Conservation (phyloP, 1,284 basidiomycete genomes). For the Sporisorium graminicola region DNA sequence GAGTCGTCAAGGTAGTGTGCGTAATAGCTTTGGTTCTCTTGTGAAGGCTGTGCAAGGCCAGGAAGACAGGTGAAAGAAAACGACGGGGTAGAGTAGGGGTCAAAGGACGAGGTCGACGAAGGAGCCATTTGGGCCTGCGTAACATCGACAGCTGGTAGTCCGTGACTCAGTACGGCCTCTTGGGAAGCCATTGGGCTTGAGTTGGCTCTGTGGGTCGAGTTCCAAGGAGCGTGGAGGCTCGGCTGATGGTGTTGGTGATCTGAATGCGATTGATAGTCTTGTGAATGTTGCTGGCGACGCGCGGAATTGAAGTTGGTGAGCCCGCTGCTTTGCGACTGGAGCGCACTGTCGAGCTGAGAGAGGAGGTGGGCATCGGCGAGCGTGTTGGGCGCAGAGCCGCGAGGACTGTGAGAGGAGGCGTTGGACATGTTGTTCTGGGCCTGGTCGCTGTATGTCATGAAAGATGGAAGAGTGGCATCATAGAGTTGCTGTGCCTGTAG, state of each 20-base stretch:
- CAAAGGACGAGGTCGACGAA: constrained; percentile 16
- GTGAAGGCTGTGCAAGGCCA: constrained; percentile 5
- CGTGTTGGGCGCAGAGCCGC: constrained; percentile 3
- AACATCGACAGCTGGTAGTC: constrained; percentile 9
- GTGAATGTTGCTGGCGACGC: constrained; percentile 7
- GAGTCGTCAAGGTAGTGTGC: constrained; percentile 32
- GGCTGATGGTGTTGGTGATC: neutral
- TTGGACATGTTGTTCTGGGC: constrained; percentile 3
- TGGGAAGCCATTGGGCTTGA: constrained; percentile 4
- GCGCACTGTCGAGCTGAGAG: neutral
- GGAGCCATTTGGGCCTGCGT: neutral
- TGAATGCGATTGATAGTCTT: neutral
- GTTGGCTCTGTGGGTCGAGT: neutral
- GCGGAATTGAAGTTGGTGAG: neutral
- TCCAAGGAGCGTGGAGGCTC: constrained; percentile 3
- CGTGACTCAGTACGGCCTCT: constrained; percentile 2
- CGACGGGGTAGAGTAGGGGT: constrained; percentile 2
- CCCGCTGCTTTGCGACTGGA: neutral
- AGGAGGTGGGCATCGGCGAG: constrained; percentile 3
- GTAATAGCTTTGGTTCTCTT: constrained; percentile 28
- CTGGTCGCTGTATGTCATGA: constrained; percentile 4
- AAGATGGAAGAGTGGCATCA: neutral
- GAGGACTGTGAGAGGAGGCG: constrained; percentile 8
- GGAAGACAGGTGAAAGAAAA: constrained; percentile 24
- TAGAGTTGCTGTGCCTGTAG: constrained; percentile 28